Conservation (phyloP, 192 early-diverging fungal species). For the Jimgerdemannia lactiflua region DNA sequence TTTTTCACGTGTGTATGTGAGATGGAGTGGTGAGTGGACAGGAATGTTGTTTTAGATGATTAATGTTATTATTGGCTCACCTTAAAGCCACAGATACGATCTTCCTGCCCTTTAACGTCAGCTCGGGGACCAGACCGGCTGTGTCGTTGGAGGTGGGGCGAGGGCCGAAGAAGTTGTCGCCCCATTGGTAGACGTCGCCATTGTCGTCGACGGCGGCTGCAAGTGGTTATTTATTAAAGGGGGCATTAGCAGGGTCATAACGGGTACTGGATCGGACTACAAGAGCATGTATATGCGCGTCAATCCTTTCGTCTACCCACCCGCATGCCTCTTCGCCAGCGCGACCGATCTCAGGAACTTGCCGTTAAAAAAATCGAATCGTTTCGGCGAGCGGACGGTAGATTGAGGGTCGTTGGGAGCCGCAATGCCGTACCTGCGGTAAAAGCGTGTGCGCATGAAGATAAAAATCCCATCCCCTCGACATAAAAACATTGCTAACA, state of each 20-base stretch:
- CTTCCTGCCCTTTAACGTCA: conserved; percentile 28
- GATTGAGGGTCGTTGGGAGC: neutral
- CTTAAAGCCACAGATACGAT: conserved; percentile 24
- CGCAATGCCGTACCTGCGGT: neutral
- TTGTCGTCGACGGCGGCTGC: conserved; percentile 35
- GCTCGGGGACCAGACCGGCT: conserved; percentile 11
- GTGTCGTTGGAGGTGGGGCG: conserved; percentile 6
- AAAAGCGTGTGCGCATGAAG: too few species aligned
- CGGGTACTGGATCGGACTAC: too few species aligned
- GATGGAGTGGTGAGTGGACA: neutral
- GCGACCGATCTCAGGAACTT: conserved; percentile 11
- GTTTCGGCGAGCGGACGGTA: neutral
- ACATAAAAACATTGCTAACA: neutral
- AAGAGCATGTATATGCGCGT: neutral
- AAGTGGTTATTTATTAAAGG: neutral
- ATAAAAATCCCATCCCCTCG: neutral
- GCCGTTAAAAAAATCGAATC: conserved; percentile 9
- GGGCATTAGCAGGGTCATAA: too few species aligned
- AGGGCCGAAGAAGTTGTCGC: conserved; percentile 20
- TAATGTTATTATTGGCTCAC: neutral
- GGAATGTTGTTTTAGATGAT: too few species aligned
- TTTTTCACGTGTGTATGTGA: neutral
- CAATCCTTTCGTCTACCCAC: neutral
- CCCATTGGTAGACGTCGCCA: conserved; percentile 42
- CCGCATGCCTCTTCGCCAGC: conserved; percentile 14